These are phyloP conservation scores for Fusarium begoniae DNA, from an alignment of 2,329 filamentous ascomycete genomes.

Conservation along the genomic window DNA sequence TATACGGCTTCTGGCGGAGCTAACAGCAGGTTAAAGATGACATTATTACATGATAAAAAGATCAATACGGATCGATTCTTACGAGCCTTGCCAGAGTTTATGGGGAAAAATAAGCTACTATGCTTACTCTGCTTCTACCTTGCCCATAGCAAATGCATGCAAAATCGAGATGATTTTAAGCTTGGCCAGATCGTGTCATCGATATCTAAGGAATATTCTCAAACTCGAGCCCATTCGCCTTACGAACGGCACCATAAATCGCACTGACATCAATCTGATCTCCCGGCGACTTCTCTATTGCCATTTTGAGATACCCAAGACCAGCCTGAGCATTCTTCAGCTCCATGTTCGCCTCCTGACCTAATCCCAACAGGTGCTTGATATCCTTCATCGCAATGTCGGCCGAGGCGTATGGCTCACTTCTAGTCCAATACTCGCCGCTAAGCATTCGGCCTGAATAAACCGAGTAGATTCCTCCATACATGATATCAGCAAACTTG, in stretches of 20 bases:
- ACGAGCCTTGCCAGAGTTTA: too few relatives aligned
- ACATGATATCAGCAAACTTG: neutral
- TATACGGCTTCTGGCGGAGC: too few relatives aligned
- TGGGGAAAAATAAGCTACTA: too few relatives aligned
- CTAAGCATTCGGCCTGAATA: neutral
- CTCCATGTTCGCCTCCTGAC: neutral
- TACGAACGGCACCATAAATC: neutral
- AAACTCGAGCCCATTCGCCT: neutral
- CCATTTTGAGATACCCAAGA: neutral
- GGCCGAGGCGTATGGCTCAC: neutral
- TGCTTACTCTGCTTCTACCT: too few relatives aligned
- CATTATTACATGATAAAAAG: too few relatives aligned
- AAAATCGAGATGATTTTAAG: too few relatives aligned
- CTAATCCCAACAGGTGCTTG: neutral
- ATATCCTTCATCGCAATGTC: neutral
- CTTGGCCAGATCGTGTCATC: too few relatives aligned
- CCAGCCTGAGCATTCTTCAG: neutral
- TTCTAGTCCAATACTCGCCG: neutral
- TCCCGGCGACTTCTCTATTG: neutral
- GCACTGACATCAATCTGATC: neutral
- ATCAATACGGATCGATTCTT: too few relatives aligned
- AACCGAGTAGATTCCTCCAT: rapidly evolving
- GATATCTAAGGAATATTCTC: neutral
- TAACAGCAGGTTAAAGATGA: rapidly evolving
- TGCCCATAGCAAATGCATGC: too few relatives aligned